Evolutionary conservation across 2,329 filamentous ascomycete genomes (phyloP), one percentile per base, ranked within the genome.

Genomic region (Sporothrix variecibatus): DNA sequence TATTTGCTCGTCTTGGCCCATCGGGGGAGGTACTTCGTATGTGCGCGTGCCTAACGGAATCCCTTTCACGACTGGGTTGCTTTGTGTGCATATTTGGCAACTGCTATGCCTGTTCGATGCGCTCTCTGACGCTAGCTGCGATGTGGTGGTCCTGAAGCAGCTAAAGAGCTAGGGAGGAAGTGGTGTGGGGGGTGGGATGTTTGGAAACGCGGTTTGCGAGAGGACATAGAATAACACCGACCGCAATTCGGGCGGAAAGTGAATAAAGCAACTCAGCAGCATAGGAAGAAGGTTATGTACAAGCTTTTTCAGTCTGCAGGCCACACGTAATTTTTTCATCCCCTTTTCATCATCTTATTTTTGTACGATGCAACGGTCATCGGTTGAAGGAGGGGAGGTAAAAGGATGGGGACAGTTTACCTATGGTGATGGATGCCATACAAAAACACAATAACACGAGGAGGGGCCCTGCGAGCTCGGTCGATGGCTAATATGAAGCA

Each of bases 401-500:
- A 40, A 23, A 34, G 31, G 31, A 64, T 11, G 60, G 31, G 34
- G 40, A 23, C 20, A 15, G 60, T 40, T 64, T 28, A 46, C 8
- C 38, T 38, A 65, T 43, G 62, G 62, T 17, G 34, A 43, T 43
- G 38, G 38, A 15, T 40, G 60, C 8, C 34, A 31, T 23, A 4
- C 34, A 20, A 43, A 23, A 43, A 26, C 20, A 26, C 20, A 34
- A 34, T 34, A 34, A 58, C 34, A 12, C n/a, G 23, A 56, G 51
- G 58, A 53, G 49, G 58, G 15, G 53, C 26, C 15, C 3, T 65
- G 62, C 38, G n/a, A 7, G n/a, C n/a, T 43, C n/a, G 34, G 60
- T 65, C 62, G 62, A 69, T n/a, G 67, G 67, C 8, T 53, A 69
- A 69, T 69, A 26, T 28, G 46, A 53, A 69, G 26, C 11, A 31